These are phyloP conservation scores for Penicillium subrubescens DNA, from an alignment of 495 filamentous ascomycete genomes.

Conservation along the genomic window DNA sequence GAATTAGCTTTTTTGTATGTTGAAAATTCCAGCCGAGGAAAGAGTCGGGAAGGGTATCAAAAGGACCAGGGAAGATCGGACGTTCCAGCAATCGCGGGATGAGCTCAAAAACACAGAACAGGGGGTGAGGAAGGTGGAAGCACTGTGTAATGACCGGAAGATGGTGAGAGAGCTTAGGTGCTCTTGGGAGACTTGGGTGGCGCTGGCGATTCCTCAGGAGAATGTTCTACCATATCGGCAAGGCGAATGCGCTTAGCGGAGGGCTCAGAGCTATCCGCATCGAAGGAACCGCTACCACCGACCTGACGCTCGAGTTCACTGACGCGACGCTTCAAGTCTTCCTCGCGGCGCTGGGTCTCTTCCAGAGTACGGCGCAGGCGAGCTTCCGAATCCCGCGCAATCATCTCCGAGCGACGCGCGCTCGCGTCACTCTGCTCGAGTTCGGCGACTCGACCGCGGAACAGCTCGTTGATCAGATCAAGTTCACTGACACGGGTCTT, in stretches of 20 bases:
- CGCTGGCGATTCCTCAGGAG: slow-evolving; percentile 33
- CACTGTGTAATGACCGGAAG: neutral
- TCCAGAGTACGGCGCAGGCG: slow-evolving; percentile 70
- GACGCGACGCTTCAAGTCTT: slow-evolving; percentile 78
- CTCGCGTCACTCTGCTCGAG: slow-evolving; percentile 78
- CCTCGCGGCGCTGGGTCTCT: slow-evolving; percentile 73
- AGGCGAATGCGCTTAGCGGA: slow-evolving; percentile 47
- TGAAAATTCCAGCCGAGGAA: slow-evolving; percentile 37
- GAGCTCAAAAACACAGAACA: neutral
- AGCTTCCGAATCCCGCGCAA: slow-evolving; percentile 58
- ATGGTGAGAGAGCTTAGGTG: slow-evolving; percentile 22
- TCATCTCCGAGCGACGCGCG: slow-evolving; percentile 61
- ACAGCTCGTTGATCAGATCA: slow-evolving; percentile 94
- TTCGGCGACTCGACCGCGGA: slow-evolving; percentile 83
- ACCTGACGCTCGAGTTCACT: slow-evolving; percentile 76
- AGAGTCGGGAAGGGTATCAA: slow-evolving; percentile 50
- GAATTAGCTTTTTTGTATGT: slow-evolving; percentile 30
- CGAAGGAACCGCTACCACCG: slow-evolving; percentile 17
- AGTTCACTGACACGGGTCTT: slow-evolving; percentile 92
- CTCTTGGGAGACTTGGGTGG: slow-evolving; percentile 45
- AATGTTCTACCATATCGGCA: slow-evolving; percentile 48
- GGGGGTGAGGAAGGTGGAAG: neutral
- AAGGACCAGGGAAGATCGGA: slow-evolving; percentile 40
- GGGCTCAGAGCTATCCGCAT: slow-evolving; percentile 44
- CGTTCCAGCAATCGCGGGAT: slow-evolving; percentile 23